These are phyloP conservation scores for Chrysanthemum makinoi DNA, from an alignment of 129 eudicot species.

Conservation along the genomic window DNA sequence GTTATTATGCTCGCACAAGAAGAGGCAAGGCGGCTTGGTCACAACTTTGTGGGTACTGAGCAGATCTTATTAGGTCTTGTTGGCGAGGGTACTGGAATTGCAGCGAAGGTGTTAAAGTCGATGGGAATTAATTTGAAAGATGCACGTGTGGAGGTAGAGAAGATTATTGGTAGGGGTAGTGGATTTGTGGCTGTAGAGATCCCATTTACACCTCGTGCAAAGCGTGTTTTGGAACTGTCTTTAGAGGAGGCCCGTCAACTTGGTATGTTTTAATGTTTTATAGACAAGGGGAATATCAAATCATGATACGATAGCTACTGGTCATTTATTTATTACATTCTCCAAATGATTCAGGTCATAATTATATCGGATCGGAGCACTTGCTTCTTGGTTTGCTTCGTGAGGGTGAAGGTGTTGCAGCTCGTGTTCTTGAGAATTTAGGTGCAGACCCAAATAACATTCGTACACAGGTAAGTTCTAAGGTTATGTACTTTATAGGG, in stretches of 20 bases:
- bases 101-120: conserved; percentile 87
- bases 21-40: conserved; percentile 87
- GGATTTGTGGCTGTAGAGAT: conserved; percentile 92
- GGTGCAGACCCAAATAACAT: conserved; percentile 89
- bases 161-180: conserved; percentile 90
- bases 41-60: conserved; percentile 84
- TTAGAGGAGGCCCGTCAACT: conserved; percentile 92
- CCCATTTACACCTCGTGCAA: conserved; percentile 92
- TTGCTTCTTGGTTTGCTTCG: conserved; percentile 84
- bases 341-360: conserved; percentile 57
- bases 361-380: conserved; percentile 90
- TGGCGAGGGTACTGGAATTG: conserved; percentile 95
- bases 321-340: not conserved
- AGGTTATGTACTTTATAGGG: not conserved
- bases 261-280: conserved; percentile 34
- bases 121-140: conserved; percentile 94
- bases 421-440: conserved; percentile 81
- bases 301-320: not conserved
- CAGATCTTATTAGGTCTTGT: conserved; percentile 80
- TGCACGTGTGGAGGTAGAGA: conserved; percentile 91
- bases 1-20: conserved; percentile 98
- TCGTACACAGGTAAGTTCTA: conserved; percentile 64
- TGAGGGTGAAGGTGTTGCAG: conserved; percentile 97
- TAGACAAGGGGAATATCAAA: not conserved
- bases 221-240: conserved; percentile 82